Conservation (phyloP, 306 rosid genomes). For the Glycyrrhiza uralensis region DNA sequence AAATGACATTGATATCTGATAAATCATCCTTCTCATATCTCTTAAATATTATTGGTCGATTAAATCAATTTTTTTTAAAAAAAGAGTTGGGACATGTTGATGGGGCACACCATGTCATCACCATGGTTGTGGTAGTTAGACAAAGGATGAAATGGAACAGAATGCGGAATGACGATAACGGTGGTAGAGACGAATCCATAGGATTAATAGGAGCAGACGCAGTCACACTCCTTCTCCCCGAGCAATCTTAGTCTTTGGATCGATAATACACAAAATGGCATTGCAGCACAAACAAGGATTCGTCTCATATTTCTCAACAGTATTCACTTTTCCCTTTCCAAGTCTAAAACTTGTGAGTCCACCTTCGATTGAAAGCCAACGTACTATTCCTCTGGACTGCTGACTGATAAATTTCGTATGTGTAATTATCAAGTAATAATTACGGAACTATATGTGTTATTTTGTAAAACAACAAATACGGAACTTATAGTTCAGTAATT, state of each 20-base stretch:
- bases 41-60: no score
- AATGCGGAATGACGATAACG: not conserved
- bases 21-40: not conserved
- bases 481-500: no score
- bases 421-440: no score
- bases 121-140: slow-evolving; percentile 18
- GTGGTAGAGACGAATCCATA: slow-evolving; percentile 5
- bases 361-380: slow-evolving; percentile 34
- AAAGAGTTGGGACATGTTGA: slow-evolving; percentile 7
- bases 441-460: no score
- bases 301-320: slow-evolving; percentile 20
- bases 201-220: not conserved
- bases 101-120: not conserved
- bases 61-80: no score
- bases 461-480: no score
- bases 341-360: slow-evolving; percentile 35
- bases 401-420: no score
- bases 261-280: slow-evolving; percentile 20
- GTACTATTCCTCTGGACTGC: slow-evolving; percentile 29
- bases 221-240: slow-evolving; percentile 7
- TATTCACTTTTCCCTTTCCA: slow-evolving; percentile 80
- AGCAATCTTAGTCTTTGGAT: slow-evolving; percentile 21
- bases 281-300: slow-evolving; percentile 20
- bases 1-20: not conserved
- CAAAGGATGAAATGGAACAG: not conserved